Evolutionary conservation across 2,329 filamentous ascomycete genomes (phyloP), one percentile per base, ranked within the genome.

Genomic region (Cordyceps farinosa): DNA sequence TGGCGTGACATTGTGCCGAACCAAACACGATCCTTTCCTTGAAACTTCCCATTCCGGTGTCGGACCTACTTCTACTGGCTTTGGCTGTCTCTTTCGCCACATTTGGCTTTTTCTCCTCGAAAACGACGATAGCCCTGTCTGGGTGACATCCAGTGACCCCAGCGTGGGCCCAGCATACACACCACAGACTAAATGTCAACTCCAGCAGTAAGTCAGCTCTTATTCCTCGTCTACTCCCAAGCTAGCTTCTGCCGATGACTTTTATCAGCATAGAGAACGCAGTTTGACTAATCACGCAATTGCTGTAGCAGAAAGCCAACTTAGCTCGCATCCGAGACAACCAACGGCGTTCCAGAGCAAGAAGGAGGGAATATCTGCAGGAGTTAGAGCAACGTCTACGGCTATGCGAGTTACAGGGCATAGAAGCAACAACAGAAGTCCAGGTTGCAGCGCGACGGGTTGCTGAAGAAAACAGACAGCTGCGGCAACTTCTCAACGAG

Each of bases 291-390:
- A 22, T 4, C 10, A 3, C 13, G 17, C 13, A 30, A 17, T 9
- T 17, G 5, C 7, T 11, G 55, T 67, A 77, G 75, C 74, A 76
- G 67, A 75, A 74, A 65, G 74, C 74, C 65, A 78, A 78, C 63
- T 70, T 78, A 68, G 75, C 75, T 66, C 87, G 89, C 64, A 88
- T 92, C 67, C 84, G 90, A 67, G 88, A 92, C 69, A 93, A 92
- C 70, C 90, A 92, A 72, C 82, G 90, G 62, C 86, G 89, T 66
- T 91, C 87, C n/a, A 86, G 90, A 60, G 88, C 88, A 52, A 83
- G 89, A 42, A 83, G 87, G 66, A 90, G 89, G 77, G 88, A 91
- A 70, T 91, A 92, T 71, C 77, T 91, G 45, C 80, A 86, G 65
- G 87, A 88, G 54, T 79, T 90, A 27, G 87, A 90, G 72, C 74